Evolutionary conservation across 1,139 yeast genomes (phyloP).

Genomic region (Casaregolazyma lundiana): DNA sequence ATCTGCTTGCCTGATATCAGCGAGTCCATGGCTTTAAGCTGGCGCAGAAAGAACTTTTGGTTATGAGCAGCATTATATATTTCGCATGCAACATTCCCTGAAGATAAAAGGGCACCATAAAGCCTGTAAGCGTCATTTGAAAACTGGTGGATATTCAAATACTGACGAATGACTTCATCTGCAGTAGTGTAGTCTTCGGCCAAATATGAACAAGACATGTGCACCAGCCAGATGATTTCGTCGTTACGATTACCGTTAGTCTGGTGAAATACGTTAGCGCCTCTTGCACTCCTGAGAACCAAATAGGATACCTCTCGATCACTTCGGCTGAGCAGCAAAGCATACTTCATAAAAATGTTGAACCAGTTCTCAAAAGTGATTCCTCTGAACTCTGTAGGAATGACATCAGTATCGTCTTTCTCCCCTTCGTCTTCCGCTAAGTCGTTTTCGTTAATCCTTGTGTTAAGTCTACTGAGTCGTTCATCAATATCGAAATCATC

Average conservation of each 20-base stretch:
- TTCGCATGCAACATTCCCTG: slow-evolving; percentile 56
- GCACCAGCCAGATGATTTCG: slow-evolving; percentile 56
- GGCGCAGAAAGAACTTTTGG: slow-evolving; percentile 85
- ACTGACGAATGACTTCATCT: slow-evolving; percentile 54
- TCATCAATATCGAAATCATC: slow-evolving; percentile 52
- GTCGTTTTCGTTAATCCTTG: slow-evolving; percentile 20
- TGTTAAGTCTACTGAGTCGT: slow-evolving; percentile 59
- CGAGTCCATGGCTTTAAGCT: slow-evolving; percentile 82
- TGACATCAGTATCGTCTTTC: slow-evolving; percentile 44
- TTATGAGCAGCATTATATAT: slow-evolving; percentile 72
- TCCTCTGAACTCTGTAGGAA: slow-evolving; percentile 58
- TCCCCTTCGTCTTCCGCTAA: slow-evolving; percentile 40
- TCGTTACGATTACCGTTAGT: slow-evolving; percentile 36
- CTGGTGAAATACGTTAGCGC: slow-evolving; percentile 70
- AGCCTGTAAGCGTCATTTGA: slow-evolving; percentile 63
- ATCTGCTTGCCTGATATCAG: slow-evolving; percentile 49
- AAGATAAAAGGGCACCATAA: slow-evolving; percentile 62
- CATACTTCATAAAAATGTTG: slow-evolving; percentile 71
- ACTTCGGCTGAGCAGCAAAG: slow-evolving; percentile 63
- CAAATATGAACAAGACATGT: slow-evolving; percentile 60
- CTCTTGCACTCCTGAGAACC: slow-evolving; percentile 67
- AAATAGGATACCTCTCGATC: slow-evolving; percentile 62
- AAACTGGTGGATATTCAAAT: slow-evolving; percentile 69
- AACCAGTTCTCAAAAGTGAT: slow-evolving; percentile 79
- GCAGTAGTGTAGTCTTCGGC: slow-evolving; percentile 49